Percentiles rank a stretch among this genome's conserved stretches.
These are phyloP conservation scores for Neoscytalidium dimidiatum DNA, from an alignment of 2,329 filamentous ascomycete genomes.

Conservation along the genomic window DNA sequence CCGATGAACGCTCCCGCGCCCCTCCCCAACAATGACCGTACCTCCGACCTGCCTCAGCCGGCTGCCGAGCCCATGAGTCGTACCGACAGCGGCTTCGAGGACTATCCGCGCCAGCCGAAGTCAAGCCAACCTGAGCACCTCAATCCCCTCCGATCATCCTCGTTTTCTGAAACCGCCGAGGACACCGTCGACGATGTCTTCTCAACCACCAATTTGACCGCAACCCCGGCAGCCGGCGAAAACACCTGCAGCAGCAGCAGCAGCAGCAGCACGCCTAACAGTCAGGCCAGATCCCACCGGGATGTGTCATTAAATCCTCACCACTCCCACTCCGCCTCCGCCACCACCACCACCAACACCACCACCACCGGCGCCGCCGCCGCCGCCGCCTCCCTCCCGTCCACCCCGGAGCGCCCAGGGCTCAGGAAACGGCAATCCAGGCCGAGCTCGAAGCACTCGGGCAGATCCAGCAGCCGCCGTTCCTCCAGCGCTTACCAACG, in stretches of 20 bases:
- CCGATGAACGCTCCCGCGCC: neutral
- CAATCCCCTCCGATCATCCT: neutral
- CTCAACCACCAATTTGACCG: neutral
- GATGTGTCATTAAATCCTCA: neutral
- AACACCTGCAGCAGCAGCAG: neutral
- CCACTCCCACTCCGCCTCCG: neutral
- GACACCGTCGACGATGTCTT: neutral
- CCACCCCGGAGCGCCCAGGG: neutral
- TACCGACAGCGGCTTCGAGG: slow-evolving; percentile 20
- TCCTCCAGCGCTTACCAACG: neutral
- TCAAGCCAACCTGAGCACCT: neutral
- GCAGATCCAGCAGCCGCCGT: neutral
- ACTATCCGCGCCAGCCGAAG: neutral
- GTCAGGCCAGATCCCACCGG: neutral
- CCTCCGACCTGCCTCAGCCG: neutral
- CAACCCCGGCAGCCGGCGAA: neutral
- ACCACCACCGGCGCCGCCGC: neutral
- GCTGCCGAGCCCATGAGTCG: slow-evolving; percentile 15
- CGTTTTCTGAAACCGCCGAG: slow-evolving; percentile 5
- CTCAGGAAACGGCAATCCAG: slow-evolving; percentile 13
- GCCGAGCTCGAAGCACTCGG: slow-evolving; percentile 17
- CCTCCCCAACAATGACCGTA: neutral
- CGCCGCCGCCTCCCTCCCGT: neutral
- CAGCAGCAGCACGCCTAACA: slow-evolving; percentile 1
- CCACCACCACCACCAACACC: neutral